Conservation (phyloP, 2,329 filamentous ascomycete species). For the Colletotrichum nymphaeae region DNA sequence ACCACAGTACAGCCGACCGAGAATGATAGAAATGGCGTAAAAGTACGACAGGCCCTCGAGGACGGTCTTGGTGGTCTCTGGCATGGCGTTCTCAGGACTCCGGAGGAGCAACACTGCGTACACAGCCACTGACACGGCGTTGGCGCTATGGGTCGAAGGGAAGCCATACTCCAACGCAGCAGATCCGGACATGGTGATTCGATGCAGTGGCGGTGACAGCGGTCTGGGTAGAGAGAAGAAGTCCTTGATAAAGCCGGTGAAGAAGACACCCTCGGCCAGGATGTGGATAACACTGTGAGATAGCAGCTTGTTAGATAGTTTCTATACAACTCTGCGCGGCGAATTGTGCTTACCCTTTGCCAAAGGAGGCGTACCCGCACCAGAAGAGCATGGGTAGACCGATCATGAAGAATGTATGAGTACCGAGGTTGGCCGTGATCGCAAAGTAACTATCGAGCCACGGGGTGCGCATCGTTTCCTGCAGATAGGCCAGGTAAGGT, state of each 20-base stretch:
- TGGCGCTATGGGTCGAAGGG: slow-evolving; percentile 96
- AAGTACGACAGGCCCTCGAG: slow-evolving; percentile 81
- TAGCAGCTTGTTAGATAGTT: neutral
- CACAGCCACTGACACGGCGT: slow-evolving; percentile 92
- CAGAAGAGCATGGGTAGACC: slow-evolving; percentile 95
- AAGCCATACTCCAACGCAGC: slow-evolving; percentile 97
- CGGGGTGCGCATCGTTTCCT: slow-evolving; percentile 82
- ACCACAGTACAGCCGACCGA: slow-evolving; percentile 94
- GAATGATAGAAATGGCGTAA: slow-evolving; percentile 88
- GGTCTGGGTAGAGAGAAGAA: slow-evolving; percentile 92
- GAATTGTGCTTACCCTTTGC: slow-evolving; percentile 78
- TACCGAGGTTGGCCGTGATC: slow-evolving; percentile 94
- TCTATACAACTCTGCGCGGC: neutral
- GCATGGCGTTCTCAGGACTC: slow-evolving; percentile 71
- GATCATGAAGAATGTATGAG: slow-evolving; percentile 99
- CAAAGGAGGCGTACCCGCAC: slow-evolving; percentile 88
- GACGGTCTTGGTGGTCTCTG: slow-evolving; percentile 66
- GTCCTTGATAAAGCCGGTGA: slow-evolving; percentile 95
- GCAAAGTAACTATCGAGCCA: slow-evolving; percentile 96
- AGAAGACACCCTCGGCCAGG: slow-evolving; percentile 82
- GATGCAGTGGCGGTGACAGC: slow-evolving; percentile 88
- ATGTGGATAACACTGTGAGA: slow-evolving; percentile 74
- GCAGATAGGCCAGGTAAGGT: slow-evolving; percentile 88
- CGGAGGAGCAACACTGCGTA: slow-evolving; percentile 81
- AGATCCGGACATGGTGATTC: slow-evolving; percentile 97